Evolutionary conservation across 768 basidiomycete genomes (phyloP).

Genomic region (Mycena rosella): DNA sequence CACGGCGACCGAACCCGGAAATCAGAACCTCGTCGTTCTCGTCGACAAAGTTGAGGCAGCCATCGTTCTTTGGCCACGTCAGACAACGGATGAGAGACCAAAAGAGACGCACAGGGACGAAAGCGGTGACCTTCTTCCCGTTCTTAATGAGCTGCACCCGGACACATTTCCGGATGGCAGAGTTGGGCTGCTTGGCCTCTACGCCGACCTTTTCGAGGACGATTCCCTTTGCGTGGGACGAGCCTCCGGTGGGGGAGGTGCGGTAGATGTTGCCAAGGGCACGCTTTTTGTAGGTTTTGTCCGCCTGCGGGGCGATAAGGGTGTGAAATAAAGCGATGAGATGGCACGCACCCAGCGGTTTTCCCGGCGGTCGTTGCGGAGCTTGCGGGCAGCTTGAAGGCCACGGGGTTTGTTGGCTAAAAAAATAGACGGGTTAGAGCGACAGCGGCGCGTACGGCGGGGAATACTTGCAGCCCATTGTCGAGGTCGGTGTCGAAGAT

Average conservation of each 20-base stretch:
- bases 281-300: slow-evolving; percentile 99
- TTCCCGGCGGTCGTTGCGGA: slow-evolving; percentile 91
- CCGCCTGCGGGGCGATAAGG: slow-evolving; percentile 71
- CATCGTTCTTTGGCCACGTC: slow-evolving; percentile 77
- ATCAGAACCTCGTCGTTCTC: slow-evolving; percentile 99
- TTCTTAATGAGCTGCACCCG: slow-evolving; percentile 99
- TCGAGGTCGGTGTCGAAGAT: slow-evolving; percentile 2
- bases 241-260: slow-evolving; percentile 99
- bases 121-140: slow-evolving; percentile 99
- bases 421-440: slow-evolving; percentile 24
- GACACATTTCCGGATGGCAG: slow-evolving; percentile 99
- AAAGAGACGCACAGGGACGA: slow-evolving; percentile 86
- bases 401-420: slow-evolving; percentile 99
- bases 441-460: slow-evolving; percentile 26
- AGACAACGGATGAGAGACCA: slow-evolving; percentile 14
- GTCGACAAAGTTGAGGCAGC: slow-evolving; percentile 98
- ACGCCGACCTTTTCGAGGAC: slow-evolving; percentile 99
- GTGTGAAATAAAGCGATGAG: not conserved
- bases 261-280: slow-evolving; percentile 99
- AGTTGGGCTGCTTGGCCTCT: slow-evolving; percentile 99
- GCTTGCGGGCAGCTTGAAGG: slow-evolving; percentile 98
- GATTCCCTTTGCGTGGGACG: slow-evolving; percentile 99
- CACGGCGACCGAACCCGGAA: slow-evolving; percentile 99
- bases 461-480: slow-evolving; percentile 83
- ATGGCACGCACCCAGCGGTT: slow-evolving; percentile 91